A percentile compares a stretch with the other conserved stretches of the same genome.
These are phyloP conservation scores for Wallacemonas sp. DNA, from an alignment of 208 protist genomes.

Conservation along the genomic window DNA sequence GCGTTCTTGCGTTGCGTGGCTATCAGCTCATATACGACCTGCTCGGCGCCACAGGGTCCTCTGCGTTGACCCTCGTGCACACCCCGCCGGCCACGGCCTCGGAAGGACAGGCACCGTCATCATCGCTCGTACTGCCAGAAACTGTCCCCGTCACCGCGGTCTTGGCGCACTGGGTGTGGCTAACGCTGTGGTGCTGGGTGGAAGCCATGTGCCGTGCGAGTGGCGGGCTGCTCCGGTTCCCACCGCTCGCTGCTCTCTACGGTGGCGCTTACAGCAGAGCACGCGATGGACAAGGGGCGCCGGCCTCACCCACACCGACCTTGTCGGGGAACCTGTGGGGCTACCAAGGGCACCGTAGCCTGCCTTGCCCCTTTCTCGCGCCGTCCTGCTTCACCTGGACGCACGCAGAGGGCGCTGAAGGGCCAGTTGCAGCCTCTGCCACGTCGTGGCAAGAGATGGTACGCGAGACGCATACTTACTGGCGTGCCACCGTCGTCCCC, in stretches of 20 bases:
- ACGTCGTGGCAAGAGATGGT: neutral
- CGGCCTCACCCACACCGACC: too few relatives aligned
- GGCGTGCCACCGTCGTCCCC: conserved; percentile 2
- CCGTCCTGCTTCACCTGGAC: neutral
- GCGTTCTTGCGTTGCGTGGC: neutral
- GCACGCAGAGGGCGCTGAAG: neutral
- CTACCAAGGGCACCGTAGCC: neutral
- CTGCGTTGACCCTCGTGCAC: neutral
- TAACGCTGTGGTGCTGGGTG: conserved; percentile 47
- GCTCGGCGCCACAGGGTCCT: neutral
- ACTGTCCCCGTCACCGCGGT: neutral
- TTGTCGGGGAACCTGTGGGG: neutral
- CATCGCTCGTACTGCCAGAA: neutral
- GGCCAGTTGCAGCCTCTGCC: too few relatives aligned
- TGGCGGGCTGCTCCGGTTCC: conserved; percentile 21
- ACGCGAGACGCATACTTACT: neutral
- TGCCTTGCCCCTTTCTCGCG: conserved; percentile 2
- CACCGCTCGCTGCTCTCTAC: neutral
- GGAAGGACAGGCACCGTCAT: neutral
- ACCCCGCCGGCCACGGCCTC: too few relatives aligned
- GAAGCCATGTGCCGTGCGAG: conserved; percentile 44
- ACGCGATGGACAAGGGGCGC: neutral
- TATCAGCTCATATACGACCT: conserved; percentile 10
- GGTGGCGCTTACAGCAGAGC: neutral
- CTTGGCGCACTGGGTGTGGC: conserved; percentile 32